Evolutionary conservation across 1,284 basidiomycete genomes (phyloP).

Genomic region (Phenoliferia sp.): DNA sequence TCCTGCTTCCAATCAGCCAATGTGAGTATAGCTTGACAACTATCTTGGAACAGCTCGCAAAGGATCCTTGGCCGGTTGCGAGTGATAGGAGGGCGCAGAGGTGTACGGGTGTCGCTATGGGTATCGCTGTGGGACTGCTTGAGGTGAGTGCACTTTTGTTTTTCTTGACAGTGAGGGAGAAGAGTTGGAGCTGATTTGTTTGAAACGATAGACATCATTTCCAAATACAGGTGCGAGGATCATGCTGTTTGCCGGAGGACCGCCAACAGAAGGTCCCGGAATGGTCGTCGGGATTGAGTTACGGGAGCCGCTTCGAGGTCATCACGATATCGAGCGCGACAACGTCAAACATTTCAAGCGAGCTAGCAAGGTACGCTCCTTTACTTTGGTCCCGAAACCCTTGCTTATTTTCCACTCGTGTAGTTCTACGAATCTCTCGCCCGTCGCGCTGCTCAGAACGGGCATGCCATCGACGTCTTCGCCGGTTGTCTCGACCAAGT

Average conservation of each 20-base stretch:
- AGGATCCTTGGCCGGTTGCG: constrained; percentile 97
- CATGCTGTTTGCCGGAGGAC: constrained; percentile 94
- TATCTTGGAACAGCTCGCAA: constrained; percentile 80
- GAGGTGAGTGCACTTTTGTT: constrained; percentile 55
- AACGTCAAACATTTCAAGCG: constrained; percentile 97
- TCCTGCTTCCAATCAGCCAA: constrained; percentile 87
- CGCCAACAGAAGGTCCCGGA: constrained; percentile 95
- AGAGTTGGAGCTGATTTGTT: not conserved
- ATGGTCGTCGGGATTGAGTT: constrained; percentile 95
- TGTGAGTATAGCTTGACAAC: constrained; percentile 96
- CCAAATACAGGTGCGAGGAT: constrained; percentile 93
- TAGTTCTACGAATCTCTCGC: constrained; percentile 94
- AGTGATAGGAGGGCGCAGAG: constrained; percentile 91
- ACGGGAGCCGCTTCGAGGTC: constrained; percentile 95
- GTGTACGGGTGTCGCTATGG: constrained; percentile 91
- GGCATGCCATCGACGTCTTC: constrained; percentile 92
- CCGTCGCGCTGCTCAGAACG: constrained; percentile 90
- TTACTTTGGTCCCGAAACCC: not conserved
- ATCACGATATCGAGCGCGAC: constrained; percentile 98
- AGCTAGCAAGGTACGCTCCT: constrained; percentile 70
- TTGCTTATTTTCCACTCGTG: not conserved
- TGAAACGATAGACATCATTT: constrained; percentile 67
- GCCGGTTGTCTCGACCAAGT: constrained; percentile 98
- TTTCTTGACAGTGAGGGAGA: not conserved
- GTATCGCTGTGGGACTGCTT: constrained; percentile 89